Base-by-base conservation (phyloP, 306 rosid species). In the Rosa persica region DNA sequence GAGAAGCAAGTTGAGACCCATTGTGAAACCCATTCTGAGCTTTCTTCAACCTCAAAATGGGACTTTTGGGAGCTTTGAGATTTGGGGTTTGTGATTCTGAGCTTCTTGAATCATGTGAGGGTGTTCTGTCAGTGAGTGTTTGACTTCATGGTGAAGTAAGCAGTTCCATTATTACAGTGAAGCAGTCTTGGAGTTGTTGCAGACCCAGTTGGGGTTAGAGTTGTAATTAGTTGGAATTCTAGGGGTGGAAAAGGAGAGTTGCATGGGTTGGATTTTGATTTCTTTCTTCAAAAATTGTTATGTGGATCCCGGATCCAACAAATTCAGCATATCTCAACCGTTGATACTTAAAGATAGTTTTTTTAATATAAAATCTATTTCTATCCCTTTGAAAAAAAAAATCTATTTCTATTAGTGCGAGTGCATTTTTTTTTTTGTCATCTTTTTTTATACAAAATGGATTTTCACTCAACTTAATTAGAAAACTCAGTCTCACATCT, bases 1-100 rank as follows among this genome's bases (percentile, higher is more conserved):
- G 48, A 95, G 98, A 17, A 95, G 79, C 8, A 95, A 38, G 81
- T 95, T 95, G 20, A 93, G 80, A 30, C 89, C 89, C 99, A 95
- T 95, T 12, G 96, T 86, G 80, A 86, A 87, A 75, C 93, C 94
- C 98, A 95, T 94, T 52, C 76, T 15, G 46, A 9, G 6, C 34
- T 68, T 57, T 46, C 52, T 5, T 30, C 55, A 8, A 44, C 6
- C 25, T 55, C 1, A 30, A 30, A 30, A 30, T 77, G 66, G 17
- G 55, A 22, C 12, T 11, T 1, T 16, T 25, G 78, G 42, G 54
- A 2, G 13, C n/a, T 69, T 42, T 12, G 11, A 43, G 67, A 57
- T 43, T 25, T 43, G n/a, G 77, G 34, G 7, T 42, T 1, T 30
- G 34, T 30, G 36, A 30, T 30, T 30, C 36, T 30, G 23, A 52